A percentile compares a stretch with the other conserved stretches of the same genome.
Conservation (phyloP, 1,284 basidiomycete species). For the Agroathelia rolfsii region DNA sequence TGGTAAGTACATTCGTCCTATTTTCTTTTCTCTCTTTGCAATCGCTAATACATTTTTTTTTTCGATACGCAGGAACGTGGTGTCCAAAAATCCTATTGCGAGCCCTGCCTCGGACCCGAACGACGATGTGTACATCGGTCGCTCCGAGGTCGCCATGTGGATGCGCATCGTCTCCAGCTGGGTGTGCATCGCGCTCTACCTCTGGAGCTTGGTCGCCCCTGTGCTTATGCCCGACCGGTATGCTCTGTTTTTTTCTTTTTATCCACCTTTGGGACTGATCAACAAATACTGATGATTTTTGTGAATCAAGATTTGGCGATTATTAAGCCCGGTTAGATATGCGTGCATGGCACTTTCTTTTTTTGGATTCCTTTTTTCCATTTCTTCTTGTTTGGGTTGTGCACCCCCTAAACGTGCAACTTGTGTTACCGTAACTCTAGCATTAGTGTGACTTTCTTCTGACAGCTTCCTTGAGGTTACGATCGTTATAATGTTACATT, state of each 20-base stretch:
- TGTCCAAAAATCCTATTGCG: slow-evolving; percentile 41
- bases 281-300: too few species aligned
- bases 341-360: too few species aligned
- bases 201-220: slow-evolving; percentile 86
- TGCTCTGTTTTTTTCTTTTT: slow-evolving; percentile 8
- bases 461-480: too few species aligned
- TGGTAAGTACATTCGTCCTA: slow-evolving; percentile 52
- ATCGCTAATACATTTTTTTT: slow-evolving; percentile 7
- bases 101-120: slow-evolving; percentile 37
- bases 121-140: slow-evolving; percentile 87
- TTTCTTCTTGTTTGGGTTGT: too few species aligned
- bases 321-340: too few species aligned
- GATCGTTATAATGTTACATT: too few species aligned
- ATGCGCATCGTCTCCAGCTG: slow-evolving; percentile 95
- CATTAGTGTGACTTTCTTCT: too few species aligned
- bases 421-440: too few species aligned
- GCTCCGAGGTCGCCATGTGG: slow-evolving; percentile 98
- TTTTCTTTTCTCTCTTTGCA: slow-evolving; percentile 5
- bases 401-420: too few species aligned
- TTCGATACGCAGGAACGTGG: slow-evolving; percentile 57
- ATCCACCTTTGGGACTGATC: neutral
- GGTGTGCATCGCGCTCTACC: slow-evolving; percentile 85
- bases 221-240: slow-evolving; percentile 82
- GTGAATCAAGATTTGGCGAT: too few species aligned
- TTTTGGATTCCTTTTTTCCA: too few species aligned